Evolutionary conservation across 768 basidiomycete genomes (phyloP).

Genomic region (Termitomyces sp.): DNA sequence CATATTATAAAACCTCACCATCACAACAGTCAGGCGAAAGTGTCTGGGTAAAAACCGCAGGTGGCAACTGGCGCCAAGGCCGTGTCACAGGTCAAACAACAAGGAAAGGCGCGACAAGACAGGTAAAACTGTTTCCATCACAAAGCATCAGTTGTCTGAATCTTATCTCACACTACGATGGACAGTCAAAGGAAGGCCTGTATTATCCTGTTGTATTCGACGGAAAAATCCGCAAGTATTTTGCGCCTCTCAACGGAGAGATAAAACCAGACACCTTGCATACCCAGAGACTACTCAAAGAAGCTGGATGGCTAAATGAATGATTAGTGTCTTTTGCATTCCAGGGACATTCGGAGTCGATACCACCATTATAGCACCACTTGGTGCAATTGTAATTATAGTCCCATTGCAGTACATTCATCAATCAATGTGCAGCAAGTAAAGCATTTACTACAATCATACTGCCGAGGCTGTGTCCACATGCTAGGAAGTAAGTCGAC

Average conservation of each 20-base stretch:
- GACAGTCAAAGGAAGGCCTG: constrained; percentile 38
- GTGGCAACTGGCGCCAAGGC: constrained; percentile 49
- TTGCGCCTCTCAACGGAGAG: constrained; percentile 60
- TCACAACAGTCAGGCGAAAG: constrained; percentile 24
- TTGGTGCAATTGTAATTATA: neutral
- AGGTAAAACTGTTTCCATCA: constrained; percentile 27
- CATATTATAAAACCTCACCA: neutral
- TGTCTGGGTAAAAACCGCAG: constrained; percentile 48
- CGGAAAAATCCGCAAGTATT: constrained; percentile 48
- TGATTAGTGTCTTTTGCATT: neutral
- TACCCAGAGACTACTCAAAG: constrained; percentile 40
- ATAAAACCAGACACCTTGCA: constrained; percentile 53
- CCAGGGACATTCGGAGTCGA: neutral
- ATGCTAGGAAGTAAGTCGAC: neutral
- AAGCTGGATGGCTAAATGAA: constrained; percentile 40
- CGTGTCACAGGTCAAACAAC: constrained; percentile 39
- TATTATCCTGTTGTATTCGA: constrained; percentile 51
- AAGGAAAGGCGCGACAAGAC: constrained; percentile 39
- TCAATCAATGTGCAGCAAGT: neutral
- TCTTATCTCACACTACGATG: neutral
- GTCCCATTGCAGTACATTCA: neutral
- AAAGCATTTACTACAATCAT: neutral
- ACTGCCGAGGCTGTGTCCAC: no score
- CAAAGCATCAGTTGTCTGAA: neutral
- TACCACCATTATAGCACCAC: neutral